Evolutionary conservation across 192 early-diverging fungal genomes (phyloP).

Genomic region (Podila verticillata): DNA sequence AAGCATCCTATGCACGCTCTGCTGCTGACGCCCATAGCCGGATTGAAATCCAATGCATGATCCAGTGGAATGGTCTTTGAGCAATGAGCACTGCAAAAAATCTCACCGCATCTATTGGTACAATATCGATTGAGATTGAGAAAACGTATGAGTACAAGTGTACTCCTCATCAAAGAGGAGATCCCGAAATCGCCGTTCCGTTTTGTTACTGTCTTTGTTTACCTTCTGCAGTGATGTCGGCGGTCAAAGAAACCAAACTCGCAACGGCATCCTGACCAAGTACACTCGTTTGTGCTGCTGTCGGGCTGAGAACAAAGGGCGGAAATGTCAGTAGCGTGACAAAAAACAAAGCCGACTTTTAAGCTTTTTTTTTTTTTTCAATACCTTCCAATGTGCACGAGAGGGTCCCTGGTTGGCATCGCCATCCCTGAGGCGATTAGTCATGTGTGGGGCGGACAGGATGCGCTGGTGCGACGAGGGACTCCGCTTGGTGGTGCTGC

Average conservation of each 20-base stretch:
- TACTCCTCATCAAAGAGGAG: not conserved
- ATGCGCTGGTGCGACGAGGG: slow-evolving; percentile 29
- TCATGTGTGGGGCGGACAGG: slow-evolving; percentile 21
- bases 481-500: not conserved
- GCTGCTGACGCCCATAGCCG: slow-evolving; percentile 26
- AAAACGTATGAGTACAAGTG: too few species aligned
- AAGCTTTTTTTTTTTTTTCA: not conserved
- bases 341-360: not conserved
- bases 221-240: slow-evolving; percentile 48
- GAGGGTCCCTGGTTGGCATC: slow-evolving; percentile 14
- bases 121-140: not conserved
- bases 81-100: slow-evolving; percentile 51
- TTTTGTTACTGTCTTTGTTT: not conserved
- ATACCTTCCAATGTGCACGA: slow-evolving; percentile 52
- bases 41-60: slow-evolving; percentile 41
- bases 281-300: slow-evolving; percentile 36
- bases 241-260: slow-evolving; percentile 51
- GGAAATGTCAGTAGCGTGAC: not conserved
- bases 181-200: too few species aligned
- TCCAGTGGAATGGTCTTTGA: slow-evolving; percentile 47
- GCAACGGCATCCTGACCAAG: slow-evolving; percentile 40
- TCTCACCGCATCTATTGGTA: slow-evolving; percentile 38
- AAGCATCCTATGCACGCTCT: slow-evolving; percentile 44
- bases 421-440: slow-evolving; percentile 13
- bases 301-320: slow-evolving; percentile 22